Percentiles rank a stretch among this genome's conserved stretches.
Conservation (phyloP, 768 basidiomycete genomes). For the Tricholoma hemisulphureum region DNA sequence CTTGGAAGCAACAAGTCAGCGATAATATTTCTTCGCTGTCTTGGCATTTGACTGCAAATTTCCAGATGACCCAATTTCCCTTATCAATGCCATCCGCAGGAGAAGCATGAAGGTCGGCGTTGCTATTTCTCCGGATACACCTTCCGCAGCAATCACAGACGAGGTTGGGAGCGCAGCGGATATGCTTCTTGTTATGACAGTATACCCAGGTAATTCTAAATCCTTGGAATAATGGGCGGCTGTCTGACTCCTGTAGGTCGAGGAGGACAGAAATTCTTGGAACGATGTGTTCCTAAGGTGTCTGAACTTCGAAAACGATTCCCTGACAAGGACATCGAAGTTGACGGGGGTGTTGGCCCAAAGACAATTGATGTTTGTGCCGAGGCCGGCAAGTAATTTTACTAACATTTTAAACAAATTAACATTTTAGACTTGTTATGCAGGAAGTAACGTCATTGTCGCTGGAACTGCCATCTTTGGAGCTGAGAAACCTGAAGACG, state of each 20-base stretch:
- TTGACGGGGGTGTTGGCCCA: conserved; percentile 96
- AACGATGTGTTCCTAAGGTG: conserved; percentile 91
- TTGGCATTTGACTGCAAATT: neutral
- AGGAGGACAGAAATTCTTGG: conserved; percentile 96
- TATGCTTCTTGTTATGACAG: conserved; percentile 98
- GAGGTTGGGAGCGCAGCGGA: conserved; percentile 81
- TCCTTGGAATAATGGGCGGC: neutral
- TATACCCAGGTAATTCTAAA: conserved; percentile 71
- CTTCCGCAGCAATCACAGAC: conserved; percentile 83
- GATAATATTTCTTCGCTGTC: neutral
- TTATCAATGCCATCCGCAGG: conserved; percentile 80
- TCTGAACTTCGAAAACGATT: conserved; percentile 85
- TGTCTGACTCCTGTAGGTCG: conserved; percentile 48
- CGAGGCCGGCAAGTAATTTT: conserved; percentile 62
- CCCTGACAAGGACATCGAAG: conserved; percentile 94
- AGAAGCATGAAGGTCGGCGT: conserved; percentile 92
- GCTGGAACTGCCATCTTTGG: conserved; percentile 95
- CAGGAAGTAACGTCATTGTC: conserved; percentile 97
- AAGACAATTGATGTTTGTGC: conserved; percentile 88
- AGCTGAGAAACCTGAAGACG: conserved; percentile 71
- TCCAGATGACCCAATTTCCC: conserved; percentile 63
- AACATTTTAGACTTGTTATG: neutral
- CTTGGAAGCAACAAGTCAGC: conserved; percentile 85
- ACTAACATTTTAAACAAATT: neutral
- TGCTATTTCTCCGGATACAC: conserved; percentile 95